Base-by-base conservation (phyloP, 208 protist species). In the Crithidia sp. region DNA sequence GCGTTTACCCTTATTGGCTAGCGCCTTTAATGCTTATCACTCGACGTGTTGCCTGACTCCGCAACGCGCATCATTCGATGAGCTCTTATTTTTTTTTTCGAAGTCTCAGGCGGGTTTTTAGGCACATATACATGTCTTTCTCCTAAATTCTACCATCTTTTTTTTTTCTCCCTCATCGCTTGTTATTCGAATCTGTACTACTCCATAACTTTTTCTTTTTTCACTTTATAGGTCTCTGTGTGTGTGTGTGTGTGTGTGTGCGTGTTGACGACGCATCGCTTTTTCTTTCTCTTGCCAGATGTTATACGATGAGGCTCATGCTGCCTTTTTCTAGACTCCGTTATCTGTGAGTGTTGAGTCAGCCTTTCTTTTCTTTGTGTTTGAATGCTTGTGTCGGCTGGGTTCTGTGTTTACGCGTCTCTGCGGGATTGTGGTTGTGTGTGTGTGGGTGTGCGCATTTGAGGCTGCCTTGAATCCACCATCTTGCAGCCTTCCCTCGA, bases 191-290 rank as follows among this genome's bases (percentile, higher is more conserved):
- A 14, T 49, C 12, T 49, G 7, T 7, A 49, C 9, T 13, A 14
- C 9, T 49, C 12, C 12, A 49, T 14, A 49, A 49, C 45, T 50
- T 71, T 36, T 71, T 43, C n/a, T 54, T 66, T 72, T 45, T 28
- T 28, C 28, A 28, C 28, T 28, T 28, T 28, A 28, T 28, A 28
- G 28, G 28, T 28, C 28, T 28, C 49, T n/a, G 54, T 57, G 49
- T 61, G 7, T 28, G 28, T 28, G 28, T 28, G 28, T 28, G 28
- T 28, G 28, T 28, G 28, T 28, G 28, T 28, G 28, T 28, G 28
- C 28, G 28, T 28, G 28, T 14, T 49, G 7, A 49, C 45, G 12
- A 49, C 45, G 7, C 45, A 49, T 13, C 45, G 7, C 45, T 49
- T 13, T 49, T 13, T 49, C 45, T 49, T 13, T 49, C 45, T 49